A percentile compares a stretch with the other conserved stretches of the same genome.
Conservation (phyloP, 495 filamentous ascomycete genomes). For the Xylaria nigripes region DNA sequence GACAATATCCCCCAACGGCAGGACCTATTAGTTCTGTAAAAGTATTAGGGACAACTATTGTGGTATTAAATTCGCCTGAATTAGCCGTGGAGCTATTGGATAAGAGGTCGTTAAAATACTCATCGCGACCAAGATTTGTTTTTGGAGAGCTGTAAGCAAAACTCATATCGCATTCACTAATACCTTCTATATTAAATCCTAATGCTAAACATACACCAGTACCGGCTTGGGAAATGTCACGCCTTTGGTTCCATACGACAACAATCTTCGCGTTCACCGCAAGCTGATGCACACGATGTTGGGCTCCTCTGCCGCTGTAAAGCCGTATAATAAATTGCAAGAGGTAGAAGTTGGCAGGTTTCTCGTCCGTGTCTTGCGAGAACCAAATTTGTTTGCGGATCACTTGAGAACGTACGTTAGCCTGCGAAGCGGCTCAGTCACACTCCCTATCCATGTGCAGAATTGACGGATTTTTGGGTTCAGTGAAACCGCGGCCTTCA, state of each 20-base stretch:
- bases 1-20: too few species aligned
- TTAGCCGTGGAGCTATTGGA: conserved; percentile 37
- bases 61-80: conserved; percentile 37
- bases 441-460: too few species aligned
- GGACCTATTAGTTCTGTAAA: conserved; percentile 43
- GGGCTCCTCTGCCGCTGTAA: conserved; percentile 20
- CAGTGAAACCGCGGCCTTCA: conserved; percentile 35
- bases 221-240: conserved; percentile 24
- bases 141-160: conserved; percentile 1
- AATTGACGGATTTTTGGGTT: too few species aligned
- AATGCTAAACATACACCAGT: neutral
- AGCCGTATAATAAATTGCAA: conserved; percentile 28
- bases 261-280: conserved; percentile 29
- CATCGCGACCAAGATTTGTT: conserved; percentile 26
- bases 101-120: conserved; percentile 34
- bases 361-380: conserved; percentile 28
- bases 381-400: conserved; percentile 24
- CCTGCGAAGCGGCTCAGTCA: neutral
- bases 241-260: conserved; percentile 25
- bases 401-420: conserved; percentile 29
- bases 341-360: conserved; percentile 33
- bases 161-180: too few species aligned
- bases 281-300: conserved; percentile 27
- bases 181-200: too few species aligned
- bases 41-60: conserved; percentile 33